Conservation (phyloP, 2,329 filamentous ascomycete species). For the Lojkania enalia region DNA sequence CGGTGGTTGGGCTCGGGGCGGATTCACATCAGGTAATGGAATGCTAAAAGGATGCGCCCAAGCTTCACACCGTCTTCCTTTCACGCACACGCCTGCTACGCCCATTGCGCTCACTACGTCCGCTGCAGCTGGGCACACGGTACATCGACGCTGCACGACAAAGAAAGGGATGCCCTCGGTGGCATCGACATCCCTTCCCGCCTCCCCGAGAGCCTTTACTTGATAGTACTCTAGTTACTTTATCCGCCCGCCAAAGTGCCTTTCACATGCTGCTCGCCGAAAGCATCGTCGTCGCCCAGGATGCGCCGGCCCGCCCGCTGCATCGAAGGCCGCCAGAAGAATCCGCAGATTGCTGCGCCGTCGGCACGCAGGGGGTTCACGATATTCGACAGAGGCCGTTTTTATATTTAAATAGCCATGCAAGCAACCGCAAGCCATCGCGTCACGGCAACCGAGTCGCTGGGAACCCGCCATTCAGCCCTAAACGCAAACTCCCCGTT, state of each 20-base stretch:
- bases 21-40: constrained; percentile 38
- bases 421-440: constrained; percentile 9
- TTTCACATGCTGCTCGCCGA: constrained; percentile 2
- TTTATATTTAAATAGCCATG: too few species aligned
- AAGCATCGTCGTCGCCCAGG: neutral
- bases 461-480: constrained; percentile 13
- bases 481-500: constrained; percentile 5
- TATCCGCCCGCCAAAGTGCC: neutral
- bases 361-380: neutral
- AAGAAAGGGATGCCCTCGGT: too few species aligned
- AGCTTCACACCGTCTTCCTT: constrained; percentile 2
- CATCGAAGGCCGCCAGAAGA: constrained; percentile 21
- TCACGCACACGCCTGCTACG: neutral
- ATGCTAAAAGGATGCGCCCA: constrained; percentile 31
- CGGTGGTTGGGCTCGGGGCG: constrained; percentile 16
- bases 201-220: constrained; percentile 3
- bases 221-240: too few species aligned
- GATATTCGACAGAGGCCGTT: neutral
- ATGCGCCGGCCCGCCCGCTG: constrained; percentile 1
- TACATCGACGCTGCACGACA: too few species aligned
- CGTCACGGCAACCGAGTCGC: constrained; percentile 13
- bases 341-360: constrained; percentile 2
- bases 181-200: neutral
- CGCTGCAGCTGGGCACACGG: too few species aligned
- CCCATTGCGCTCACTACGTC: too few species aligned